These are phyloP conservation scores for Populus deltoides DNA, from an alignment of 345 rosid genomes.

Conservation along the genomic window DNA sequence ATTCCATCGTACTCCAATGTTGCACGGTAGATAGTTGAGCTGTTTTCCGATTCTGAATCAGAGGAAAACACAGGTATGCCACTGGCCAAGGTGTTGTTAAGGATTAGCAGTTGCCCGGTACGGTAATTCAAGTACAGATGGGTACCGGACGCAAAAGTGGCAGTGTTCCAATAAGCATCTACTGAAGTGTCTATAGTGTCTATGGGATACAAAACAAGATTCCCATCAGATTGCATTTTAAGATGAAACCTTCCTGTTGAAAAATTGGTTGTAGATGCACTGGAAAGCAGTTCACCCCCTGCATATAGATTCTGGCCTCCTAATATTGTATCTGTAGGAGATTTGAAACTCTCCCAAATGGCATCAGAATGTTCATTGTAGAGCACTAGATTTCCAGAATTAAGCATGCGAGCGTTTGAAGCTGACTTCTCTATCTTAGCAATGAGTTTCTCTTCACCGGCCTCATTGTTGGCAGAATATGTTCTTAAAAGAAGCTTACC, in stretches of 20 bases:
- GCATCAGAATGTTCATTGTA: neutral
- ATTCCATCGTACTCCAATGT: neutral
- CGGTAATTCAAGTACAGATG: neutral
- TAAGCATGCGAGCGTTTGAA: neutral
- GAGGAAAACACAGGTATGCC: fast-evolving
- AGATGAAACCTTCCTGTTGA: neutral
- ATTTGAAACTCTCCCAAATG: constrained; percentile 8
- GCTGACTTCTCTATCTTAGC: neutral
- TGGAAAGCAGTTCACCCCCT: neutral
- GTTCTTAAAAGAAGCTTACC: constrained; percentile 1
- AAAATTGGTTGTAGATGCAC: neutral
- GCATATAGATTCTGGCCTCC: neutral
- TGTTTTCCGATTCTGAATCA: neutral
- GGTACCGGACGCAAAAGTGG: neutral
- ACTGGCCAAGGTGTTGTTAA: neutral
- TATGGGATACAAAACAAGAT: neutral
- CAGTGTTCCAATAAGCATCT: neutral
- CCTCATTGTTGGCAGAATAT: neutral
- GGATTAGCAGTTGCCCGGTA: neutral
- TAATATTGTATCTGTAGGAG: constrained; percentile 13
- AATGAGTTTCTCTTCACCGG: neutral
- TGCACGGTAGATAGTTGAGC: neutral
- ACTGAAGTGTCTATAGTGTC: neutral
- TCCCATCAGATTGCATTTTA: neutral
- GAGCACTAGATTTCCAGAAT: constrained; percentile 9